Percentiles rank a stretch among this genome's conserved stretches.
Conservation (phyloP, 1,139 yeast species). For the Yamadazyma kanchanaburiensis region DNA sequence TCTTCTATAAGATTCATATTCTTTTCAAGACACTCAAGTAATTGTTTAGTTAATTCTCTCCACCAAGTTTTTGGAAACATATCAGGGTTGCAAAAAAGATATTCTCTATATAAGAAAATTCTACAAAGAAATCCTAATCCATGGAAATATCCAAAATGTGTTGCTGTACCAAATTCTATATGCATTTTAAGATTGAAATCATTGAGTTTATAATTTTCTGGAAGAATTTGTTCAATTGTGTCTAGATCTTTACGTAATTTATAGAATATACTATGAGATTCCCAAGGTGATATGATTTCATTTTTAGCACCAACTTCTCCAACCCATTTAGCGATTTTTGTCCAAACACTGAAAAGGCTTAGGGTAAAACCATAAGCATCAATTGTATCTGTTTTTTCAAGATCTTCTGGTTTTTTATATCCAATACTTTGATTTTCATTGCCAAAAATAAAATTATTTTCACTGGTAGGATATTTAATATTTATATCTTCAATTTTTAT, state of each 20-base stretch:
- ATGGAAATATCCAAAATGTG: constrained; percentile 35
- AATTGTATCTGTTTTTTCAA: too few relatives aligned
- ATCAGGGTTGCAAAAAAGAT: constrained; percentile 29
- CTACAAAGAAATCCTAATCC: constrained; percentile 29
- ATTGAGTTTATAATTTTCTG: constrained; percentile 20
- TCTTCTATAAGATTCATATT: constrained; percentile 20
- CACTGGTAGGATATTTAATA: constrained; percentile 21
- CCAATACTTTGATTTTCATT: constrained; percentile 13
- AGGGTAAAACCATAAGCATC: constrained; percentile 20
- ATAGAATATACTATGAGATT: constrained; percentile 20
- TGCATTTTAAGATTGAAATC: constrained; percentile 27
- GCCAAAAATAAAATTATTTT: constrained; percentile 23
- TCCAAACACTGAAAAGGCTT: constrained; percentile 30
- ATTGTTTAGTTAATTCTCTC: constrained; percentile 18
- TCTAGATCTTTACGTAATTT: constrained; percentile 19
- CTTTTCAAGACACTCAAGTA: constrained; percentile 22
- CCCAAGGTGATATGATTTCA: constrained; percentile 28
- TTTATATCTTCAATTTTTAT: constrained; percentile 22
- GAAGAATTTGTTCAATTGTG: constrained; percentile 18
- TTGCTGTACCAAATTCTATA: constrained; percentile 28
- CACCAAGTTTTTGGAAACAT: constrained; percentile 29
- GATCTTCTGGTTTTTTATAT: constrained; percentile 11
- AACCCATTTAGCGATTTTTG: constrained; percentile 31
- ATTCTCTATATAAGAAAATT: constrained; percentile 31
- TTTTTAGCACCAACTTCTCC: constrained; percentile 25